Evolutionary conservation across 345 rosid genomes (phyloP).

Genomic region (Cardamine chenopodiifolia): DNA sequence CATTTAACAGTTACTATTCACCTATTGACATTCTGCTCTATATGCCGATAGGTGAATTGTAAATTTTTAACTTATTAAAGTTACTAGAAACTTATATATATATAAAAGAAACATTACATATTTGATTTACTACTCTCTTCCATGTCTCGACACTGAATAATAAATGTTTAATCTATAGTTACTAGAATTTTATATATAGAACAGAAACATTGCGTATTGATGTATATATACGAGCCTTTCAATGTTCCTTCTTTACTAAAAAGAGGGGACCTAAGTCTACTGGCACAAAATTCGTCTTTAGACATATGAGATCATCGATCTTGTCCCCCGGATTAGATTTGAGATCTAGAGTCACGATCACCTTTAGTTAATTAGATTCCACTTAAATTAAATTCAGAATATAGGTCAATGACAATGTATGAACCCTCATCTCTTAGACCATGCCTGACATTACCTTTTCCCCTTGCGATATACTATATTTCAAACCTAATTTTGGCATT

Average conservation of each 20-base stretch:
- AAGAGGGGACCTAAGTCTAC: conserved; percentile 40
- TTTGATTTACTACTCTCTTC: background rate
- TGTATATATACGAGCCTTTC: background rate
- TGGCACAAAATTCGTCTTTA: conserved; percentile 33
- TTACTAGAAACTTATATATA: background rate
- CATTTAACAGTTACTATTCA: too few relatives aligned
- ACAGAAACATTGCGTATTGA: background rate
- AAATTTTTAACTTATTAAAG: background rate
- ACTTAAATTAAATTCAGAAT: conserved; percentile 25
- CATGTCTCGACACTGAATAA: background rate
- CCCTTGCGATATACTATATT: background rate
- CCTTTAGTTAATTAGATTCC: conserved; percentile 39
- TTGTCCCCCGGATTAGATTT: conserved; percentile 41
- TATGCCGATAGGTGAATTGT: too few relatives aligned
- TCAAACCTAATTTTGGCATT: conserved; percentile 33
- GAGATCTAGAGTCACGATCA: conserved; percentile 40
- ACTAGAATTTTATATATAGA: background rate
- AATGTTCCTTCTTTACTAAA: conserved; percentile 8
- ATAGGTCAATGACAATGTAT: conserved; percentile 34
- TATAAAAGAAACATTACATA: background rate
- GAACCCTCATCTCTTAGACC: conserved; percentile 40
- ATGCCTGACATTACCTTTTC: conserved; percentile 33
- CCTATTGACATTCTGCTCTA: too few relatives aligned
- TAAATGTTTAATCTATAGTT: background rate
- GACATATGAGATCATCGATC: conserved; percentile 40